Base-by-base conservation (phyloP, 257 asterid genomes). In the Solanum piurae region DNA sequence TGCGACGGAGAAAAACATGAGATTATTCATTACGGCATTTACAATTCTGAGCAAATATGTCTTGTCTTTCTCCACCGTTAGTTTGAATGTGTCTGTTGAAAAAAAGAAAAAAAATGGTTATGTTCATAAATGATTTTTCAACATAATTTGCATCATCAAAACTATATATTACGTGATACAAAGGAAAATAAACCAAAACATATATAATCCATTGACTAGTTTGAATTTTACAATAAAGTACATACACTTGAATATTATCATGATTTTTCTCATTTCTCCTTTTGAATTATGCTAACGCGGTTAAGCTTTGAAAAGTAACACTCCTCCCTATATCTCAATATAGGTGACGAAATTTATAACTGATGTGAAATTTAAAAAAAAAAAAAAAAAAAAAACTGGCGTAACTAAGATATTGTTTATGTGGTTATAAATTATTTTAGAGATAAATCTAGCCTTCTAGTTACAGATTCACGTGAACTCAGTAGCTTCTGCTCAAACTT, bases 1-100 rank as follows among this genome's bases (percentile, higher is more conserved):
- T 34, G 94, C 93, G 16, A 94, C 89, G 27, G 88, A 64, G 71
- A 93, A 86, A 89, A 94, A 94, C 89, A 94, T 80, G 40, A 93
- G 89, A 79, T 83, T 90, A 92, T 93, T 94, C 96, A 93, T 91
- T 60, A 91, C 94, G 0, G 95, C 94, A 27, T 93, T 94, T 2
- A 94, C 90, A 91, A 94, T 90, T 64, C 95, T 90, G 2, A 94
- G 46, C 58, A 94, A 27, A 82, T 93, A 93, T 36, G 91, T 90
- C 86, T 92, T 91, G 55, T 95, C 95, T 34, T 55, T n/a, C 29
- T 92, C 93, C 10, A 94, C 95, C 0, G 89, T 89, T 34, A 94
- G 29, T 90, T 87, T 91, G 93, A 87, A 90, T 49, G 93, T 91
- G 55, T 90, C 95, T 93, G 91, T 88, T 37, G 34, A 85, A 38